Base-by-base conservation (phyloP, 768 basidiomycete species). In the Phallus indusiatus region DNA sequence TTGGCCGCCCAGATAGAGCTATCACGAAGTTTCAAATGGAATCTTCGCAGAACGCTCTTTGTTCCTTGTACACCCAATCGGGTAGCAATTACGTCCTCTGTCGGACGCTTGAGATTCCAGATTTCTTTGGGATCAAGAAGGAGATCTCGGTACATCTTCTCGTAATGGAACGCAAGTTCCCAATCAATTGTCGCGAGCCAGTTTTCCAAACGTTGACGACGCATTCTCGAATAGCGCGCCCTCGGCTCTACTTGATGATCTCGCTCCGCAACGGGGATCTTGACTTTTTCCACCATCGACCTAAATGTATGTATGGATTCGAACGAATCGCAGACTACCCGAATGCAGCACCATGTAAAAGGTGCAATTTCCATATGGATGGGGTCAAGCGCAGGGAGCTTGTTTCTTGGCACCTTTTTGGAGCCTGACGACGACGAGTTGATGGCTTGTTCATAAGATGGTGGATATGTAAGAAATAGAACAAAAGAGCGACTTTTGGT, bases 111-210 rank as follows among this genome's bases (percentile, higher is more conserved):
- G 12, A 83, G 71, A 1, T 62, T 61, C 12, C 81, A 69, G 24
- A 85, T 69, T 64, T 87, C 85, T 34, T 62, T 65, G 28, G 78
- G 68, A 63, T 84, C 81, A 16, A 83, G 71, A 16, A 71, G 53
- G 47, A 74, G 64, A 47, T 70, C 72, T 4, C 65, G 66, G 2
- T 70, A 63, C 1, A 77, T 59, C 0, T 75, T 71, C 59, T 83
- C 78, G 22, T 84, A 68, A 64, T 86, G 84, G 62, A 83, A 86
- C 0, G 82, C 77, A 17, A 86, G 73, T 47, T 63, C 62, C 80
- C 79, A 84, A 11, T 74, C 66, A 16, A 82, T 65, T 14, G 34
- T 36, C 20, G 50, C 61, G 24, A 80, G 66, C 69, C 74, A 75
- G 2, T 10, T 18, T 10, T 69, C 60, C 35, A 78, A 71, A 35